Conservation (phyloP, 2,329 filamentous ascomycete species). For the Colletotrichum lentis region DNA sequence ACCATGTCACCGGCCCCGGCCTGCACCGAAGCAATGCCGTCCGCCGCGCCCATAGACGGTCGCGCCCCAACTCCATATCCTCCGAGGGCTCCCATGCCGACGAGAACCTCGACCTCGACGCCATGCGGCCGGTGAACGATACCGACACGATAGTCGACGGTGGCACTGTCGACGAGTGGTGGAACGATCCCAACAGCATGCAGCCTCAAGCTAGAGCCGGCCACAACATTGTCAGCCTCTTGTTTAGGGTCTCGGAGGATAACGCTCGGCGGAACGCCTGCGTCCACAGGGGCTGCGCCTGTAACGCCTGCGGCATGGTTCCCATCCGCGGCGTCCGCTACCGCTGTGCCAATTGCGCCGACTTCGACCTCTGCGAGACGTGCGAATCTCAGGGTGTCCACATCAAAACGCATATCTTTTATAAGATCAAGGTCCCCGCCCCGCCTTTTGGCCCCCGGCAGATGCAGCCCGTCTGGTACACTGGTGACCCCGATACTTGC, state of each 20-base stretch:
- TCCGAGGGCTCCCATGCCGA: conserved; percentile 54
- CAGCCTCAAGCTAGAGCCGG: conserved; percentile 63
- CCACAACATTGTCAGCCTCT: conserved; percentile 82
- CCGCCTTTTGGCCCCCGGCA: conserved; percentile 84
- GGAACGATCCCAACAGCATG: conserved; percentile 54
- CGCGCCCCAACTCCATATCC: conserved; percentile 52
- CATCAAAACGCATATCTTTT: conserved; percentile 92
- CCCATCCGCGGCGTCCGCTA: conserved; percentile 94
- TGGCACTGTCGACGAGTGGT: conserved; percentile 59
- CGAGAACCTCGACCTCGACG: conserved; percentile 52
- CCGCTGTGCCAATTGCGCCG: conserved; percentile 92
- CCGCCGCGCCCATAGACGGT: conserved; percentile 57
- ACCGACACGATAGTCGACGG: conserved; percentile 52
- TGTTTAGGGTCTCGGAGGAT: conserved; percentile 94
- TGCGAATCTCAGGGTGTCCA: conserved; percentile 85
- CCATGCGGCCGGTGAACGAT: conserved; percentile 45
- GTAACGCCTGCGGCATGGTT: conserved; percentile 85
- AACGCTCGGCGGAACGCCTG: conserved; percentile 88
- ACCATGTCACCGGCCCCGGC: conserved; percentile 43
- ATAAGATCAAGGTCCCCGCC: conserved; percentile 91
- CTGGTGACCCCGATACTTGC: conserved; percentile 80
- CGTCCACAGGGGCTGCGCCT: conserved; percentile 90
- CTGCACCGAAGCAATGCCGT: conserved; percentile 75
- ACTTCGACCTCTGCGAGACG: conserved; percentile 93
- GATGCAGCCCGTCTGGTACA: conserved; percentile 85